Evolutionary conservation across 306 rosid species (phyloP).

Genomic region (Quercus engelmannii): DNA sequence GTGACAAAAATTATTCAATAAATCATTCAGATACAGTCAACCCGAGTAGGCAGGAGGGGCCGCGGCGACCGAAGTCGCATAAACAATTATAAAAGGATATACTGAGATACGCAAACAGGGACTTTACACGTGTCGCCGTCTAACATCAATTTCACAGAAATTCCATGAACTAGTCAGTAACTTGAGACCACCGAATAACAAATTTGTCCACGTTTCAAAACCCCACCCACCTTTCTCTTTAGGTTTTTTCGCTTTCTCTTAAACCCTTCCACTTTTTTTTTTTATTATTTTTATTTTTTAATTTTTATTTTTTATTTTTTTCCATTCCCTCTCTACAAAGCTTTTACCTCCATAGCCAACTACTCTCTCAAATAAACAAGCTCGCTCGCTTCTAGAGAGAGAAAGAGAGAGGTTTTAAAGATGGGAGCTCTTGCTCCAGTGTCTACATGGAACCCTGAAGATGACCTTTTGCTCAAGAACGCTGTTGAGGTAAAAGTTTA

Average conservation of each 20-base stretch:
- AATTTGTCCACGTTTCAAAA: slow-evolving; percentile 21
- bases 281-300: no score
- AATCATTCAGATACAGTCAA: no score
- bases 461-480: slow-evolving; percentile 80
- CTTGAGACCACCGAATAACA: slow-evolving; percentile 8
- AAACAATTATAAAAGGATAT: background rate
- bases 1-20: no score
- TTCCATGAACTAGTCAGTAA: slow-evolving; percentile 3
- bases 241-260: slow-evolving; percentile 3
- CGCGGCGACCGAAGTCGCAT: no score
- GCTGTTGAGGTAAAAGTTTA: slow-evolving; percentile 70
- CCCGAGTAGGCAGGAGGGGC: no score
- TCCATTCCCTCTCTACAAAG: background rate
- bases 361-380: background rate
- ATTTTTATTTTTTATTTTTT: background rate
- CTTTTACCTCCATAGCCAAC: background rate
- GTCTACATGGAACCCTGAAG: slow-evolving; percentile 63
- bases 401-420: slow-evolving; percentile 1
- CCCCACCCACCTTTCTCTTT: background rate
- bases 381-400: background rate
- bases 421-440: slow-evolving; percentile 78
- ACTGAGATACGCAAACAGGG: background rate
- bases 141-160: slow-evolving; percentile 4
- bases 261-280: slow-evolving; percentile 1
- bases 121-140: slow-evolving; percentile 22